A percentile compares a stretch with the other conserved stretches of the same genome.
phyloP scores from a whole-genome alignment of 2,329 filamentous ascomycete species.

The Leptoxyphium fumago region DNA sequence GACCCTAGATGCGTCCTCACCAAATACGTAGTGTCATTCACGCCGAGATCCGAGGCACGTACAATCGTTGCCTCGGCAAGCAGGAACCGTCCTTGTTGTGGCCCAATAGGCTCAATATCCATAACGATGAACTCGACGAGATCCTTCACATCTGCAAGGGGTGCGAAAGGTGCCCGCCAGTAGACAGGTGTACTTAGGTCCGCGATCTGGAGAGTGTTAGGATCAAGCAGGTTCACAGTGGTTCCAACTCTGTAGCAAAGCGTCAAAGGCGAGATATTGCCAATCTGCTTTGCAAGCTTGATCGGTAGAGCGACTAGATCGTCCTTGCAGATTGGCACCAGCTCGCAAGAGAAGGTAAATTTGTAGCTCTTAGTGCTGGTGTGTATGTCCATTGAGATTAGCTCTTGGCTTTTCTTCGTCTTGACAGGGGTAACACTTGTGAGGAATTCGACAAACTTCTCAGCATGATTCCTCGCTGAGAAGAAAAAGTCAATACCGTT shows the following conservation, averaged over 20 bases:
- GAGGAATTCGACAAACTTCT: constrained; percentile 84
- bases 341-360: constrained; percentile 76
- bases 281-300: constrained; percentile 69
- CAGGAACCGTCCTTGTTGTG: constrained; percentile 64
- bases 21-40: constrained; percentile 78
- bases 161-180: constrained; percentile 78
- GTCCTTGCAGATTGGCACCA: constrained; percentile 94
- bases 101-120: constrained; percentile 72
- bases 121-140: constrained; percentile 88
- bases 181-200: constrained; percentile 73
- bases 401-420: constrained; percentile 73
- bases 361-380: constrained; percentile 88
- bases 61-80: constrained; percentile 82
- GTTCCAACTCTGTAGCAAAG: constrained; percentile 84
- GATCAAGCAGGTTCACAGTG: constrained; percentile 76
- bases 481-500: constrained; percentile 97
- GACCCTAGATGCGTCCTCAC: constrained; percentile 79
- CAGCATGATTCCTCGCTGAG: constrained; percentile 73
- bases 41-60: constrained; percentile 69
- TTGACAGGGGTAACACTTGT: constrained; percentile 65
- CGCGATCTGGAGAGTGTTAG: constrained; percentile 76
- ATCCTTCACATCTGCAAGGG: constrained; percentile 69
- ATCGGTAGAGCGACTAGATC: constrained; percentile 89
- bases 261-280: constrained; percentile 76
- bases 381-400: constrained; percentile 88